Evolutionary conservation across 768 basidiomycete genomes (phyloP).

Genomic region (Dentipellis sp.): DNA sequence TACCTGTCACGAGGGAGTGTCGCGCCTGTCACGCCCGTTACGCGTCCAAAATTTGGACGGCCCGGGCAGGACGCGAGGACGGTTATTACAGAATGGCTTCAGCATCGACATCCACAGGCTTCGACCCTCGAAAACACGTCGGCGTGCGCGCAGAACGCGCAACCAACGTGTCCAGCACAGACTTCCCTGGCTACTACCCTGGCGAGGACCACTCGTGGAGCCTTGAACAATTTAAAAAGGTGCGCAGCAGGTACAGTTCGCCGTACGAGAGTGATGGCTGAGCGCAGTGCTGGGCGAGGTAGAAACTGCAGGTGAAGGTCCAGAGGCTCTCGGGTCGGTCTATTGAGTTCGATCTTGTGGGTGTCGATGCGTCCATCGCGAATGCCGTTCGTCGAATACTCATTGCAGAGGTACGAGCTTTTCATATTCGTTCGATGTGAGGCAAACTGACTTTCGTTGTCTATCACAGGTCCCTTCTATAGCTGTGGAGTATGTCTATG

Average conservation of each 20-base stretch:
- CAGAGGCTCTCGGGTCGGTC: conserved; percentile 74
- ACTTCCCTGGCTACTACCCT: conserved; percentile 86
- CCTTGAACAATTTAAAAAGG: conserved; percentile 64
- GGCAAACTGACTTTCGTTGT: not conserved
- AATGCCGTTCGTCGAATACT: conserved; percentile 90
- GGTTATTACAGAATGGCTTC: conserved; percentile 3
- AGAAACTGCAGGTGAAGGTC: conserved; percentile 69
- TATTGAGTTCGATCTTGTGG: conserved; percentile 91
- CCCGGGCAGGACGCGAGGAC: not conserved
- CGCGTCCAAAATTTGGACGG: not conserved
- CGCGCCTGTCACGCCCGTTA: not conserved
- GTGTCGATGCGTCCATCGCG: conserved; percentile 92
- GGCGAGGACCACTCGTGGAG: conserved; percentile 83
- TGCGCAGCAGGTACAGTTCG: conserved; percentile 27
- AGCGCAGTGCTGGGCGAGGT: conserved; percentile 23
- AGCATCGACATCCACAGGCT: conserved; percentile 7
- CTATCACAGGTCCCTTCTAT: conserved; percentile 72
- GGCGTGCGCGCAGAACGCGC: conserved; percentile 62
- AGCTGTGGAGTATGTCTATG: conserved; percentile 83
- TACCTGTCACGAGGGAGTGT: not conserved
- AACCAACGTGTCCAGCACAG: conserved; percentile 76
- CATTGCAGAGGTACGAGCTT: conserved; percentile 73
- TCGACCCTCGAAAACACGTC: conserved; percentile 48
- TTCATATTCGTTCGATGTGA: not conserved
- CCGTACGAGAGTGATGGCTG: not conserved